A percentile compares a stretch with the other conserved stretches of the same genome.
phyloP scores from a whole-genome alignment of 2,329 filamentous ascomycete species.

The Alternaria gansuensis region DNA sequence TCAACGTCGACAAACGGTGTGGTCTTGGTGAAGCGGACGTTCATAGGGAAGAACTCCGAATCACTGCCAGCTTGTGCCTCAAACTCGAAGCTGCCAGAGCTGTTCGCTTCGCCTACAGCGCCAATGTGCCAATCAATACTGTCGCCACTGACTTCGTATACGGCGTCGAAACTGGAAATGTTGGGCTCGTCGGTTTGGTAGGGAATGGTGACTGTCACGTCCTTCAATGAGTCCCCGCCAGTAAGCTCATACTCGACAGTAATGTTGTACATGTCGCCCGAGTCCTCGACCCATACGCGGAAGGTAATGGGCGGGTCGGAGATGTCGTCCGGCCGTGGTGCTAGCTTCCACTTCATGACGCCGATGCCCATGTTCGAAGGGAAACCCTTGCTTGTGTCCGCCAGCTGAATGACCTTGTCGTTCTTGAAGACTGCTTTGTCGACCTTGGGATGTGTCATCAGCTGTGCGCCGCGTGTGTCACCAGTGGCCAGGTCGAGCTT shows the following conservation, averaged over 20 bases:
- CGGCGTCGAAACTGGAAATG: conserved; percentile 91
- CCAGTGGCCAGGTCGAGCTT: conserved; percentile 82
- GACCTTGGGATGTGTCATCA: conserved; percentile 96
- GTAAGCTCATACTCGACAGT: conserved; percentile 96
- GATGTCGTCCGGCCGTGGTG: conserved; percentile 80
- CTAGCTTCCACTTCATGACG: conserved; percentile 90
- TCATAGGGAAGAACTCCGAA: conserved; percentile 98
- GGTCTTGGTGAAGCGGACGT: conserved; percentile 84
- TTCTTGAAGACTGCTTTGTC: conserved; percentile 87
- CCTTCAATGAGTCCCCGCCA: conserved; percentile 77
- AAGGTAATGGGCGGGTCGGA: conserved; percentile 91
- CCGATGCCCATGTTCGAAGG: conserved; percentile 93
- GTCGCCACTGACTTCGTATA: conserved; percentile 93
- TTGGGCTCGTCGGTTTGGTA: conserved; percentile 85
- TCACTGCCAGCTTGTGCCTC: conserved; percentile 88
- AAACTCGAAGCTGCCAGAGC: conserved; percentile 91
- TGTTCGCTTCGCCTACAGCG: conserved; percentile 80
- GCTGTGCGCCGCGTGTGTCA: conserved; percentile 83
- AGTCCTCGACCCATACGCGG: conserved; percentile 96
- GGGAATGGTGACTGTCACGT: conserved; percentile 88
- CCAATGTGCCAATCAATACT: conserved; percentile 94
- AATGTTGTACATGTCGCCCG: conserved; percentile 81
- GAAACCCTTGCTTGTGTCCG: conserved; percentile 86
- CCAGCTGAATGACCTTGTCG: conserved; percentile 86
- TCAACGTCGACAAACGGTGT: conserved; percentile 91